phyloP scores from a whole-genome alignment of 2,329 filamentous ascomycete genomes.

The Monilinia fructigena region DNA sequence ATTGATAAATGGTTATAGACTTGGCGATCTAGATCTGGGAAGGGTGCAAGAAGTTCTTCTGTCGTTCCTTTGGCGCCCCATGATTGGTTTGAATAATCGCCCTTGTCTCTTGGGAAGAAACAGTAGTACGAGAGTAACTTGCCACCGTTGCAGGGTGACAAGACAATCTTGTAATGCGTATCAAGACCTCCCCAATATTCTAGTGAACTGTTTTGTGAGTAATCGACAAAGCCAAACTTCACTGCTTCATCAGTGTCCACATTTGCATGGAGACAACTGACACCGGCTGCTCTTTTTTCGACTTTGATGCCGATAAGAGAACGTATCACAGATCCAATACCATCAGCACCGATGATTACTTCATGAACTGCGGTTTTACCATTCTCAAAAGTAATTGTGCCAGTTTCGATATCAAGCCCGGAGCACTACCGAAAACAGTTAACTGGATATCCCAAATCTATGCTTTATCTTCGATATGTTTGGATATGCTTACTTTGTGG shows the following conservation, averaged over 20 bases:
- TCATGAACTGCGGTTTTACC: constrained; percentile 39
- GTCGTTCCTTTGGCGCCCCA: constrained; percentile 57
- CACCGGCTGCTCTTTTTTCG: constrained; percentile 57
- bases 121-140: constrained; percentile 67
- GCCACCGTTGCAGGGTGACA: constrained; percentile 66
- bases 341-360: constrained; percentile 43
- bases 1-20: constrained; percentile 58
- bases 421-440: neutral
- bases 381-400: constrained; percentile 44
- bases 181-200: constrained; percentile 71
- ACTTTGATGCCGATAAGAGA: constrained; percentile 57
- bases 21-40: constrained; percentile 57
- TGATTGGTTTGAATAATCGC: constrained; percentile 58
- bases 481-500: constrained; percentile 46
- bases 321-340: constrained; percentile 62
- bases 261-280: constrained; percentile 64
- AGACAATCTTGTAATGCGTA: constrained; percentile 66
- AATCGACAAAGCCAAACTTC: constrained; percentile 60
- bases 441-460: neutral
- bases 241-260: constrained; percentile 61
- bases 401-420: constrained; percentile 49
- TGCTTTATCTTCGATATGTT: constrained; percentile 32
- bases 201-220: constrained; percentile 58
- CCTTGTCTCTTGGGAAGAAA: constrained; percentile 60
- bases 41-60: constrained; percentile 59